Evolutionary conservation across 2,329 filamentous ascomycete genomes (phyloP).

Genomic region (Stagonosporopsis cucurbitacearum): DNA sequence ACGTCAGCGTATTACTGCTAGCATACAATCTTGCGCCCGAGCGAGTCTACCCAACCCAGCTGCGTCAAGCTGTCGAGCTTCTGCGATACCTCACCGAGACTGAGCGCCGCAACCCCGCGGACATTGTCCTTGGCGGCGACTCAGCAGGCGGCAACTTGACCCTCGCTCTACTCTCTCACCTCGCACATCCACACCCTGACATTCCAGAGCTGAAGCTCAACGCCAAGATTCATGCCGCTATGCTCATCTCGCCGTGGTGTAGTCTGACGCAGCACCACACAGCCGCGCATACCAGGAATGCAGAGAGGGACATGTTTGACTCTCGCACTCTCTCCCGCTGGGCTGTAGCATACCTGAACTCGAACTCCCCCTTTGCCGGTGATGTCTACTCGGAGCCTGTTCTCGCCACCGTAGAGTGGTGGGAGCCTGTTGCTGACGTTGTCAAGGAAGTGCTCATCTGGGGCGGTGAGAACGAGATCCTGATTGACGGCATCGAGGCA

Average conservation of each 20-base stretch:
- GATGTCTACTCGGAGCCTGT: constrained; percentile 61
- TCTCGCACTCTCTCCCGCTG: constrained; percentile 52
- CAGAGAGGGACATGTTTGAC: constrained; percentile 59
- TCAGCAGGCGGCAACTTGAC: constrained; percentile 61
- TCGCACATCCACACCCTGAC: constrained; percentile 63
- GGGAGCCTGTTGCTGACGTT: constrained; percentile 53
- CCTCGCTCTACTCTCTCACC: constrained; percentile 56
- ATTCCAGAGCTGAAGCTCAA: constrained; percentile 53
- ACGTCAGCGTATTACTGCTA: constrained; percentile 60
- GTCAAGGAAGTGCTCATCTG: constrained; percentile 60
- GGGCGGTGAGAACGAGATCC: constrained; percentile 62
- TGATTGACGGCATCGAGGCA: constrained; percentile 62
- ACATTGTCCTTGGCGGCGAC: constrained; percentile 59
- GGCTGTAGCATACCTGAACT: constrained; percentile 57
- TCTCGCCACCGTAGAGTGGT: constrained; percentile 61
- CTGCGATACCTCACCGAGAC: constrained; percentile 53
- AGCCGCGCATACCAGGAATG: constrained; percentile 54
- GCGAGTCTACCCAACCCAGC: constrained; percentile 55
- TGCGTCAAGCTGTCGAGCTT: constrained; percentile 55
- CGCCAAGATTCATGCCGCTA: constrained; percentile 55
- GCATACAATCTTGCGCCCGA: constrained; percentile 64
- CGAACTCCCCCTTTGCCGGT: constrained; percentile 55
- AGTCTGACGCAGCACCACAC: constrained; percentile 56
- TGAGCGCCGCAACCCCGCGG: constrained; percentile 43
- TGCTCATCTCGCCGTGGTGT: constrained; percentile 66